Conservation (phyloP, 1,284 basidiomycete genomes). For the Microbotryum saponariae region DNA sequence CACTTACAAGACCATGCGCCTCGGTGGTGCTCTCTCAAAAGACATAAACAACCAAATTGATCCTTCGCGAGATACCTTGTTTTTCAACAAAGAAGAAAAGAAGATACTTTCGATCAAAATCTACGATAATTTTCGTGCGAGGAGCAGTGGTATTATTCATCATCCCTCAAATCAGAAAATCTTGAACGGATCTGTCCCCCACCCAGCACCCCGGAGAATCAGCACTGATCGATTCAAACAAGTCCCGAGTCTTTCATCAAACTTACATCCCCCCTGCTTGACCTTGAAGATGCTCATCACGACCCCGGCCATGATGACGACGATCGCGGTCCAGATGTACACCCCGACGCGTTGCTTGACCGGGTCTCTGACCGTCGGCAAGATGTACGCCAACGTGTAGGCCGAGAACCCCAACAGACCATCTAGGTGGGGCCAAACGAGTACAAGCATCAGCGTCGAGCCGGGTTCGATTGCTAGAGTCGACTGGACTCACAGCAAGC, state of each 20-base stretch:
- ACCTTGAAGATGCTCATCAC: constrained; percentile 81
- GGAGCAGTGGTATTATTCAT: no score
- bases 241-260: not conserved
- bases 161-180: constrained; percentile 15
- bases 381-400: constrained; percentile 70
- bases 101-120: no score
- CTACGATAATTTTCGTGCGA: no score
- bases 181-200: constrained; percentile 23
- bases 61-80: no score
- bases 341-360: constrained; percentile 72
- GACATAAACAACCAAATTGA: no score
- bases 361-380: constrained; percentile 68
- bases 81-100: no score
- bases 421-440: constrained; percentile 50
- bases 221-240: not conserved
- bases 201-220: not conserved
- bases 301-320: constrained; percentile 78
- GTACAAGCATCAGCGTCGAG: not conserved
- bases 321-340: constrained; percentile 78
- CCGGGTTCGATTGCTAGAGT: not conserved
- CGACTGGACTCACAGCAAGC: constrained; percentile 63
- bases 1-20: no score
- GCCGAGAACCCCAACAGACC: constrained; percentile 72
- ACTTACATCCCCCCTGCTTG: constrained; percentile 65
- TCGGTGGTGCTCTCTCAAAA: no score